These are phyloP conservation scores for Leccinum insigne DNA, from an alignment of 1,284 basidiomycete genomes.

Conservation along the genomic window DNA sequence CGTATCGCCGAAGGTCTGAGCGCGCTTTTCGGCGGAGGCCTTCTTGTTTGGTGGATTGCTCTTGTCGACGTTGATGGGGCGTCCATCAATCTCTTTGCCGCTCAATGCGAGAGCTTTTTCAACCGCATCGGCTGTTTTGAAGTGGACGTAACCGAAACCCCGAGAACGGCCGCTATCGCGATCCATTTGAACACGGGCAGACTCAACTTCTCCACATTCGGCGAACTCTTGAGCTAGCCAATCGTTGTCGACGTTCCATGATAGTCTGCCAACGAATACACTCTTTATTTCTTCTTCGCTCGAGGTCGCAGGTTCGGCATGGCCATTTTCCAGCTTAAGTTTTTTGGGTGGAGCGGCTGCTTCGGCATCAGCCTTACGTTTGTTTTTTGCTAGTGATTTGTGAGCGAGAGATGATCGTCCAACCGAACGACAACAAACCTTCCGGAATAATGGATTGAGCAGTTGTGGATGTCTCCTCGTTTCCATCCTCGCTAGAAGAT, in stretches of 20 bases:
- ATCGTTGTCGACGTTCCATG: conserved; percentile 98
- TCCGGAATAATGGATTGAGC: neutral
- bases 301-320: conserved; percentile 43
- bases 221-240: conserved; percentile 93
- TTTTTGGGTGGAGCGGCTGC: conserved; percentile 74
- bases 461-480: conserved; percentile 1
- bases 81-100: conserved; percentile 92
- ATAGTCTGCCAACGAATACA: conserved; percentile 93
- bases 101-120: conserved; percentile 78
- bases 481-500: conserved; percentile 16
- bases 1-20: conserved; percentile 76
- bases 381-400: conserved; percentile 41
- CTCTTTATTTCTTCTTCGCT: conserved; percentile 66
- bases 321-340: conserved; percentile 67
- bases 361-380: conserved; percentile 86
- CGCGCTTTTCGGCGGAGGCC: conserved; percentile 64
- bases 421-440: conserved; percentile 20
- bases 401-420: conserved; percentile 29
- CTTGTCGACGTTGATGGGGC: conserved; percentile 86
- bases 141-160: conserved; percentile 97
- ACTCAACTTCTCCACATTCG: conserved; percentile 84
- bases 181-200: conserved; percentile 91
- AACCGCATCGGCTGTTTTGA: conserved; percentile 73
- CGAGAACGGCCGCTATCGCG: conserved; percentile 86
- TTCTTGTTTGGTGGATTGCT: conserved; percentile 63